Evolutionary conservation across 352 stramenopile species (phyloP), one percentile per base, ranked within the genome.

Genomic region (Pythium plurisporium): DNA sequence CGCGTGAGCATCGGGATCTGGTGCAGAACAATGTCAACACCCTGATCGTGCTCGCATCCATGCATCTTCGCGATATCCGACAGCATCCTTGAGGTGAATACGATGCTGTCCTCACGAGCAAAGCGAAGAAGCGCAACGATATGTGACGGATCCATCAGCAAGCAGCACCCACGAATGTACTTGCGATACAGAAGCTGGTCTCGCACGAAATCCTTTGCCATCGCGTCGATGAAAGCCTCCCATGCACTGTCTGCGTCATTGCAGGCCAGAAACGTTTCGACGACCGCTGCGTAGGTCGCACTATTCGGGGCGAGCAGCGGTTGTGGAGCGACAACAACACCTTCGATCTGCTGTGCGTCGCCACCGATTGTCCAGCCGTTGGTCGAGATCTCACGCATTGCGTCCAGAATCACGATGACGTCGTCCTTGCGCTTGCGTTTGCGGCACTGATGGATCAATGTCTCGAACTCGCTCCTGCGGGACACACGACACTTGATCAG

Each of bases 381-480:
- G 0, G 70, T 59, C 2, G 73, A 63, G 12, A 91, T 53, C 10
- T 74, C 27, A 4, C 59, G 58, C 74, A 91, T 89, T 2, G 71
- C 73, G 9, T 85, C 55, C 8, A 91, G 56, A 62, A 90, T 83
- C 23, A 82, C 62, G 3, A 58, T 44, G 14, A 90, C 66, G 22
- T 87, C 74, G 40, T 91, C 74, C 37, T 85, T 88, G 73, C 81
- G 86, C 50, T 91, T 91, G 3, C 81, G 69, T 62, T 91, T 91
- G 20, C 81, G 77, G 37, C 81, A 91, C 44, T 91, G 81, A 38
- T 89, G 78, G 42, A 91, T 82, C 23, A 91, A 61, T 23, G 81
- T 91, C 51, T 91, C 81, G 37, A 89, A 91, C 47, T 91, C 78
- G 45, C 74, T 84, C 23, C 80, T 91, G 38, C 11, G 2, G 5